Base-by-base conservation (phyloP, 2,329 filamentous ascomycete genomes). In the Colletotrichum truncatum region DNA sequence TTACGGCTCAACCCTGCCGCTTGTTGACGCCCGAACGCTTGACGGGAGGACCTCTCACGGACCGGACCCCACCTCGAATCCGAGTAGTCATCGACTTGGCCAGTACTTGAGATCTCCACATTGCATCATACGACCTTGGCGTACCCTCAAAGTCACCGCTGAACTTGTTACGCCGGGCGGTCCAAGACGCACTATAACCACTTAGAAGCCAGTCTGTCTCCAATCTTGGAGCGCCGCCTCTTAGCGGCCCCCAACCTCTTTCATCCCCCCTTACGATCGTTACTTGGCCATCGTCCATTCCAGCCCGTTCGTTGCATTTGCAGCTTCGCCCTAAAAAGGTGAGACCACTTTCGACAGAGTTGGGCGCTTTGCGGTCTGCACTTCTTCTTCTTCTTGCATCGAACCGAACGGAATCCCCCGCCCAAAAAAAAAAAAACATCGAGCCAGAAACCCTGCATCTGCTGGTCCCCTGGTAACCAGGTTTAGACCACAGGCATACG, bases 231-330 rank as follows among this genome's bases (percentile, higher is more conserved):
- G n/a, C n/a, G n/a, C 58, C 36, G 57, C 28, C 28, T 28, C 45
- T 38, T 30, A 52, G 41, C 36, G 28, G 28, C 38, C 26, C 43
- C 56, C 38, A 48, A 4, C 41, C 30, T 48, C 39, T 51, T 38
- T 52, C 38, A 36, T 4, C 41, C 30, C 57, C 39, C 58, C 49
- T 52, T 45, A 36, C 30, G 25, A 43, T 49, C 48, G 46, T 39
- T 60, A 38, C 38, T 41, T 63, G 59, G 52, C 43, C 32, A 16
- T 41, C 26, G 49, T 26, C 41, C 43, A 46, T 55, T 63, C 57
- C 57, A 66, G 63, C 43, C 58, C 63, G 63, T 66, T 55, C 63
- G 58, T 51, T 56, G 49, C 63, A 56, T n/a, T 49, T 34, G 46
- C 45, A 30, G 45, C n/a, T 16, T 4, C 36, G 26, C 62, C 58